Evolutionary conservation across 1,139 yeast species (phyloP).

Genomic region (Saccharomycopsis phalli): DNA sequence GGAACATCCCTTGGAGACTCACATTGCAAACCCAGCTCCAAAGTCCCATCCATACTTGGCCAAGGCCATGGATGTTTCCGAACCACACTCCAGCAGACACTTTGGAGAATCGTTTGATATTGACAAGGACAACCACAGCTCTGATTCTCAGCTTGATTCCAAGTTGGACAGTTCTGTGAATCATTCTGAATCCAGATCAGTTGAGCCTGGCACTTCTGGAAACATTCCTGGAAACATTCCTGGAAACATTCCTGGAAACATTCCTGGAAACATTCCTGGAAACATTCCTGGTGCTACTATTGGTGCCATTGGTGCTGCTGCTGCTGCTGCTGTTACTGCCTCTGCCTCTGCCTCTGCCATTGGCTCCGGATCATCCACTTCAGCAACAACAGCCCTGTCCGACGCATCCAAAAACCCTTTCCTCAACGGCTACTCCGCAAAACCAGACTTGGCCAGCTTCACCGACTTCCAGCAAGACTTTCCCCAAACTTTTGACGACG

Average conservation of each 20-base stretch:
- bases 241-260: neutral
- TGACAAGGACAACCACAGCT: no score
- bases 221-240: neutral
- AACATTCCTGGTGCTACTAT: neutral
- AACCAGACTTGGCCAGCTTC: conserved; percentile 9
- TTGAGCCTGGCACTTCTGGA: no score
- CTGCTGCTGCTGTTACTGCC: conserved; percentile 13
- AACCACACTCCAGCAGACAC: no score
- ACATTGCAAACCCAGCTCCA: no score
- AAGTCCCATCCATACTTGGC: no score
- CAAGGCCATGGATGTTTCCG: no score
- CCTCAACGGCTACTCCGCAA: conserved; percentile 7
- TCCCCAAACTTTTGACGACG: conserved; percentile 14
- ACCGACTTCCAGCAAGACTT: conserved; percentile 18
- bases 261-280: neutral
- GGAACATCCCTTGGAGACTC: no score
- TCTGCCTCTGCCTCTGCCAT: conserved; percentile 16
- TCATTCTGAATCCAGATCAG: no score
- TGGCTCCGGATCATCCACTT: neutral
- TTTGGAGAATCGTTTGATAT: no score
- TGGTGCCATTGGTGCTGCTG: neutral
- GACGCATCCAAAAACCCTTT: conserved; percentile 12
- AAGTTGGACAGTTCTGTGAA: no score
- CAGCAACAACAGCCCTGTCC: neutral
- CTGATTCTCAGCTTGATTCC: no score